Conservation (phyloP, 2,329 filamentous ascomycete species). For the Aspergillus proliferans region DNA sequence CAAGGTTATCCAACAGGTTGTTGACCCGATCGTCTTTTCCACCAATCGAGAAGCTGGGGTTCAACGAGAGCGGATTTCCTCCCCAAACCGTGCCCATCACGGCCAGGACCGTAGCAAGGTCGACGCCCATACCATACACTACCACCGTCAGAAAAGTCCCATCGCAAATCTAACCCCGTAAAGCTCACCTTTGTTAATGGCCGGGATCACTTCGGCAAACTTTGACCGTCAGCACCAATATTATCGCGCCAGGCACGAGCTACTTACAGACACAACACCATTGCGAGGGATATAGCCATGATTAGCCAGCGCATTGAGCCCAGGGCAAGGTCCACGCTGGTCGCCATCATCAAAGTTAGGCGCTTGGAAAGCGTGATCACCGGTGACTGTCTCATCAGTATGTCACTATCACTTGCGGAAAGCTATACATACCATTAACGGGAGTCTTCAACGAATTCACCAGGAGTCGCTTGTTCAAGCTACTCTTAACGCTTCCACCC, state of each 20-base stretch:
- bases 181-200: constrained; percentile 29
- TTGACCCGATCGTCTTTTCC: constrained; percentile 34
- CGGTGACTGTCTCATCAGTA: constrained; percentile 20
- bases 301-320: constrained; percentile 40
- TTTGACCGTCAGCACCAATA: constrained; percentile 8
- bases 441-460: constrained; percentile 16
- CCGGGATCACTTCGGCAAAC: constrained; percentile 28
- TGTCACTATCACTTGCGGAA: not conserved
- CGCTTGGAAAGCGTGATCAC: constrained; percentile 28
- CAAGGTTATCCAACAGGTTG: constrained; percentile 39
- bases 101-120: constrained; percentile 38
- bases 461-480: constrained; percentile 18
- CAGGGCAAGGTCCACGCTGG: constrained; percentile 37
- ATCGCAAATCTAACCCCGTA: not conserved
- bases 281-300: constrained; percentile 39
- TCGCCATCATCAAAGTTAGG: constrained; percentile 29
- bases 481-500: constrained; percentile 2
- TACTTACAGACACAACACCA: constrained; percentile 28
- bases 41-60: constrained; percentile 49
- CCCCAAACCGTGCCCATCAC: constrained; percentile 44
- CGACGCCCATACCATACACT: constrained; percentile 47
- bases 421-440: constrained; percentile 18
- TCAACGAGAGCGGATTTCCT: constrained; percentile 46
- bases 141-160: not conserved
- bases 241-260: not conserved